phyloP scores from a whole-genome alignment of 192 early-diverging fungal genomes.

The Allomyces macrogynus region DNA sequence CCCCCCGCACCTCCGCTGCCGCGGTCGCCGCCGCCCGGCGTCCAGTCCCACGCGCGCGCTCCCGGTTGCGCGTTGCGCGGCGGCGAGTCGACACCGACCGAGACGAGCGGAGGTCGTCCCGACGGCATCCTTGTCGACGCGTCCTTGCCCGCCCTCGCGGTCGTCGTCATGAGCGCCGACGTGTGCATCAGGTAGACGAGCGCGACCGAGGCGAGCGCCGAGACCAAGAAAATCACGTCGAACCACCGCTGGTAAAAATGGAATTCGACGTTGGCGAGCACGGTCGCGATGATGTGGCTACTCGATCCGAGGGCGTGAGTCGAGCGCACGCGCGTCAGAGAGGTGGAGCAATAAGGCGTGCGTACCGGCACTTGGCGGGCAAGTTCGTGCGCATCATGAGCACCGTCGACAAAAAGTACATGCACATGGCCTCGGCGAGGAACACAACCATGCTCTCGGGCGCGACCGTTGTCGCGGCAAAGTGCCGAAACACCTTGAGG shows the following conservation, averaged over 20 bases:
- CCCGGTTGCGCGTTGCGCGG: no score
- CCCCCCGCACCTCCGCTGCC: no score
- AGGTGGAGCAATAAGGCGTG: no score
- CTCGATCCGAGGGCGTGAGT: background rate
- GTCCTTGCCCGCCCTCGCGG: no score
- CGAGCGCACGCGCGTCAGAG: background rate
- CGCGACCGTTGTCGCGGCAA: conserved; percentile 43
- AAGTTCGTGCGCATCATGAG: conserved; percentile 80
- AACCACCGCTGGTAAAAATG: conserved; percentile 88
- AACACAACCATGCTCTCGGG: conserved; percentile 56
- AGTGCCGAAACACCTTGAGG: conserved; percentile 49
- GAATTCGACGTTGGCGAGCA: conserved; percentile 64
- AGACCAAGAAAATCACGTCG: conserved; percentile 73
- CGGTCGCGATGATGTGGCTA: conserved; percentile 47
- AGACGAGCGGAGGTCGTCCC: no score
- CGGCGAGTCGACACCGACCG: no score
- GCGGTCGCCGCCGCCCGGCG: no score
- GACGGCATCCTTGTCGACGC: no score
- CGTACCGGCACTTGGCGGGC: conserved; percentile 55
- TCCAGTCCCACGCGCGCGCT: no score
- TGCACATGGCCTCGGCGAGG: conserved; percentile 72
- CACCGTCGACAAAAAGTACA: conserved; percentile 79
- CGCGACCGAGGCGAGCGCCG: conserved; percentile 45
- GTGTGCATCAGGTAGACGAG: conserved; percentile 48
- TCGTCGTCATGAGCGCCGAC: background rate